Evolutionary conservation across 805 yeast species (phyloP).

Genomic region (Ogataea paraovalis): DNA sequence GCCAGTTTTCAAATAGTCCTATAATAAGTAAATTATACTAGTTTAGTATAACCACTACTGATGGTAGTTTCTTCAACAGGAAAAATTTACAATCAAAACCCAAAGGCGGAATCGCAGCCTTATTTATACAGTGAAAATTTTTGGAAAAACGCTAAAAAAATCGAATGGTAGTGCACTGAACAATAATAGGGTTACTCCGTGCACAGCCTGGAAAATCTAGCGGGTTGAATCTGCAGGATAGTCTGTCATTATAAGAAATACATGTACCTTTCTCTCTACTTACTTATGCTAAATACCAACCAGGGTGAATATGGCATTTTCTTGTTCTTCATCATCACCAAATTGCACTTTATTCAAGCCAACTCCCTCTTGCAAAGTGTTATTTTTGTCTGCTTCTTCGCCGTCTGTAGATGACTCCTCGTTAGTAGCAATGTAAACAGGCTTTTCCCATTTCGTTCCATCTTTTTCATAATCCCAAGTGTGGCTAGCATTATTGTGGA

Average conservation of each 20-base stretch:
- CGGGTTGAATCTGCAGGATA: no score
- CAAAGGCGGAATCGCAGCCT: not conserved
- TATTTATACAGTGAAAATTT: slow-evolving; percentile 6
- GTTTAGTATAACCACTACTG: slow-evolving; percentile 83
- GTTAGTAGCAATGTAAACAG: slow-evolving; percentile 20
- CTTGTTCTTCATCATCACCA: slow-evolving; percentile 30
- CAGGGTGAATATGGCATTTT: slow-evolving; percentile 26
- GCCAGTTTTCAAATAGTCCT: slow-evolving; percentile 44
- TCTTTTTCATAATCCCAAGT: slow-evolving; percentile 64
- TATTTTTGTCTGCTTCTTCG: slow-evolving; percentile 1
- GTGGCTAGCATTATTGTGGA: slow-evolving; percentile 30
- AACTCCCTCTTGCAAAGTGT: not conserved
- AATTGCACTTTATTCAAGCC: slow-evolving; percentile 26
- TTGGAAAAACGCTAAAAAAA: slow-evolving; percentile 1
- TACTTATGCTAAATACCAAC: slow-evolving; percentile 18
- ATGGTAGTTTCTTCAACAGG: slow-evolving; percentile 43
- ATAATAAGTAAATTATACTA: slow-evolving; percentile 50
- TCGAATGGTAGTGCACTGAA: not conserved
- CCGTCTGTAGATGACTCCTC: not conserved
- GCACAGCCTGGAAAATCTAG: not conserved
- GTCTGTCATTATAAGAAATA: not conserved
- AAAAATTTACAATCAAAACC: slow-evolving; percentile 2
- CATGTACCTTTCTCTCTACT: not conserved
- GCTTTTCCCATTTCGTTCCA: slow-evolving; percentile 47
- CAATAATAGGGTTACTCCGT: not conserved